These are phyloP conservation scores for Vanilla planifolia DNA, from an alignment of 106 monocot genomes.

Conservation along the genomic window DNA sequence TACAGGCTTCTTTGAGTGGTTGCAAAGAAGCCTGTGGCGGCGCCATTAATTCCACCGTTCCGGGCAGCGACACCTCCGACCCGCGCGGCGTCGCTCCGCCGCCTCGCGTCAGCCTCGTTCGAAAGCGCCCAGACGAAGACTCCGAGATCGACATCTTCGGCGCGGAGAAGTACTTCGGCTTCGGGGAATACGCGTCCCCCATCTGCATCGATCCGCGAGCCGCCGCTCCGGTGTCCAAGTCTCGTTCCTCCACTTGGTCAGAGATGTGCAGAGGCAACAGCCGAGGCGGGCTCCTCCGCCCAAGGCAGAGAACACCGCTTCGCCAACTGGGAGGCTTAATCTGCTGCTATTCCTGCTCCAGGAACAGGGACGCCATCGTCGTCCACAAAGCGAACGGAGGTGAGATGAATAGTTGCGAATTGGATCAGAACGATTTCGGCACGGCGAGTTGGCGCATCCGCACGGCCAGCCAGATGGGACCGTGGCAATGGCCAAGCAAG, in stretches of 20 bases:
- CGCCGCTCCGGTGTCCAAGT: not conserved
- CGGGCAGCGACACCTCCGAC: too few relatives aligned
- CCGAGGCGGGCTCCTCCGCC: slow-evolving; percentile 18
- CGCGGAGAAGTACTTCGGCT: slow-evolving; percentile 68
- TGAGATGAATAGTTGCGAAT: too few relatives aligned
- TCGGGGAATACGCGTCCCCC: slow-evolving; percentile 3
- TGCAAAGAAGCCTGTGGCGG: too few relatives aligned
- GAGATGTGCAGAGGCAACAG: slow-evolving; percentile 22
- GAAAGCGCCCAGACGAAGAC: slow-evolving; percentile 9
- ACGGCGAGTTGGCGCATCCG: slow-evolving; percentile 2
- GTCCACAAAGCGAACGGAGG: too few relatives aligned
- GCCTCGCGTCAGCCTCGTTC: not conserved
- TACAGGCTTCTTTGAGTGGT: too few relatives aligned
- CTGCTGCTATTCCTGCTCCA: slow-evolving; percentile 28
- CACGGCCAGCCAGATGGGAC: not conserved
- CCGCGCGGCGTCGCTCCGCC: too few relatives aligned
- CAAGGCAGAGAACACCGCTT: too few relatives aligned
- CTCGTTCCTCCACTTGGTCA: not conserved
- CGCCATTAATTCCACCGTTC: too few relatives aligned
- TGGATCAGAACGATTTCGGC: not conserved
- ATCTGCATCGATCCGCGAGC: too few relatives aligned
- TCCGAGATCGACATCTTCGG: slow-evolving; percentile 51
- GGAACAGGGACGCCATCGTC: slow-evolving; percentile 14
- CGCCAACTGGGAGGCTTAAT: too few relatives aligned
- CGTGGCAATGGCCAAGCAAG: not conserved